phyloP scores from a whole-genome alignment of 2,329 filamentous ascomycete genomes.

The Ophiostoma populinum region DNA sequence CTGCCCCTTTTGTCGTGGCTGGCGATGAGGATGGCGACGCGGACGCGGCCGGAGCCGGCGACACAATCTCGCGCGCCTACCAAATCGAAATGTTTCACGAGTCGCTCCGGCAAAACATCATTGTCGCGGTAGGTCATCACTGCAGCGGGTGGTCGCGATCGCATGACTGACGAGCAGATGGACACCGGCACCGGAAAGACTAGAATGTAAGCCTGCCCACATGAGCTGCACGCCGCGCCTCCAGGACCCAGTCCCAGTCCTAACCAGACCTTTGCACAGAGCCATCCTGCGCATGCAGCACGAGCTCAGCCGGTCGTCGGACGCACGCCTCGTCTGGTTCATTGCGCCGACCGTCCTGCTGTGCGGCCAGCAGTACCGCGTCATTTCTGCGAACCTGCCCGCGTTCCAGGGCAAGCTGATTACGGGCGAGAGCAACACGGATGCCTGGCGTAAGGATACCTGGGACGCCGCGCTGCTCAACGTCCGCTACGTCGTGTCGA shows the following conservation, averaged over 20 bases:
- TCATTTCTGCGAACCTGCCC: constrained; percentile 42
- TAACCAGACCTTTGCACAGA: constrained; percentile 24
- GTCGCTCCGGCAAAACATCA: constrained; percentile 51
- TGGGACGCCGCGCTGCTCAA: constrained; percentile 44
- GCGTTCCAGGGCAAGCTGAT: constrained; percentile 43
- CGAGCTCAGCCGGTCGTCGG: constrained; percentile 38
- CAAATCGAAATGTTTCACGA: constrained; percentile 61
- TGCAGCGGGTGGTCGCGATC: too few relatives aligned
- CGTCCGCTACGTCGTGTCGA: constrained; percentile 59
- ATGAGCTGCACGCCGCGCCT: too few relatives aligned
- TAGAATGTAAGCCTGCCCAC: constrained; percentile 39
- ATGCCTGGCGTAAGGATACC: constrained; percentile 43
- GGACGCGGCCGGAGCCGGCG: too few relatives aligned
- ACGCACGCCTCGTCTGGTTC: constrained; percentile 48
- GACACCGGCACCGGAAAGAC: constrained; percentile 69
- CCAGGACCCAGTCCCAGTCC: too few relatives aligned
- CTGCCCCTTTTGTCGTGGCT: too few relatives aligned
- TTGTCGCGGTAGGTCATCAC: constrained; percentile 40
- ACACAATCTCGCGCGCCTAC: constrained; percentile 43
- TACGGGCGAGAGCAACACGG: constrained; percentile 49
- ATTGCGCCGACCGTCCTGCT: constrained; percentile 52
- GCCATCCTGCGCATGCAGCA: constrained; percentile 49
- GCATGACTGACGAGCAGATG: constrained; percentile 34
- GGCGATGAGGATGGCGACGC: too few relatives aligned
- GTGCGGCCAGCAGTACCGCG: constrained; percentile 46